Conservation (phyloP, 805 yeast genomes). For the Barnettozyma populi region DNA sequence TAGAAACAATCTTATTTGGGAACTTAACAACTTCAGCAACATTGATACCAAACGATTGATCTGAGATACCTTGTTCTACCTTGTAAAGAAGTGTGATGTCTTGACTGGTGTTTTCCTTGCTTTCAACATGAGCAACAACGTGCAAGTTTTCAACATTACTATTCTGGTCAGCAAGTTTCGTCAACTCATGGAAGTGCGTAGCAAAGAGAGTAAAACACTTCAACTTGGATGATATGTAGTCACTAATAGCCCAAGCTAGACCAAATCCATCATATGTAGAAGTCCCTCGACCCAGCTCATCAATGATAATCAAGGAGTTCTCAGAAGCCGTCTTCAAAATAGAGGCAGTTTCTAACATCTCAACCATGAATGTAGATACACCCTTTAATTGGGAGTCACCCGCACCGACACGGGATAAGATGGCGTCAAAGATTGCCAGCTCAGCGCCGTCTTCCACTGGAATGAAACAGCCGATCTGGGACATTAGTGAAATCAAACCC, state of each 20-base stretch:
- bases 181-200: conserved; percentile 95
- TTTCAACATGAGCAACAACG: conserved; percentile 86
- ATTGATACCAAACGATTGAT: conserved; percentile 95
- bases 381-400: conserved; percentile 97
- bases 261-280: conserved; percentile 96
- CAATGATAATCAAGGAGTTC: conserved; percentile 81
- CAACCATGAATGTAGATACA: conserved; percentile 93
- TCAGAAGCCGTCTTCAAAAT: conserved; percentile 74
- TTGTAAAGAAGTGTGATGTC: conserved; percentile 86
- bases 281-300: conserved; percentile 83
- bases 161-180: conserved; percentile 63
- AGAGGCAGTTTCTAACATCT: conserved; percentile 90
- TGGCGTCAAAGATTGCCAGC: conserved; percentile 80
- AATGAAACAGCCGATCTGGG: conserved; percentile 84
- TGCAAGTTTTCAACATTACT: conserved; percentile 74
- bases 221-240: conserved; percentile 65
- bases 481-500: conserved; percentile 81
- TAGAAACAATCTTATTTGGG: conserved; percentile 80
- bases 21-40: conserved; percentile 95
- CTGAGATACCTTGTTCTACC: conserved; percentile 95
- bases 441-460: conserved; percentile 72
- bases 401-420: conserved; percentile 96
- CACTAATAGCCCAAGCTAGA: conserved; percentile 93
- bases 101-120: conserved; percentile 33
- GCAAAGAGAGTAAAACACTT: conserved; percentile 86